phyloP scores from a whole-genome alignment of 1,139 yeast genomes.

The Yamadazyma diospyri region DNA sequence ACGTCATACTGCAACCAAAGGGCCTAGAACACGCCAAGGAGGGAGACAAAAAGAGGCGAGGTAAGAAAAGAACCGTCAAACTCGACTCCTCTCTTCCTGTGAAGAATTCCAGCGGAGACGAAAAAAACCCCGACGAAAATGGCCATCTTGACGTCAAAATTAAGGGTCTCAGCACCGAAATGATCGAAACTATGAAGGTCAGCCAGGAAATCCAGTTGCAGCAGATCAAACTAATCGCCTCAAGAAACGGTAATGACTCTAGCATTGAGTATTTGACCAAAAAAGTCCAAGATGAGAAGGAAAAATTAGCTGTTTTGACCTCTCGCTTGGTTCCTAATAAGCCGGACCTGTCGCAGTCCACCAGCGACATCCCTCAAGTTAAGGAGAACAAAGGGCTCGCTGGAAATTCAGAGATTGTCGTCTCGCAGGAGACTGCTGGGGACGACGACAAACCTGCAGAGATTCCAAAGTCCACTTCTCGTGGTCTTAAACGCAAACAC shows the following conservation, averaged over 20 bases:
- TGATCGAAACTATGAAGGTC: conserved; percentile 44
- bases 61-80: no score
- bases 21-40: conserved; percentile 1
- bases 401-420: background rate
- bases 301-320: background rate
- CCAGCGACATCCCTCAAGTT: background rate
- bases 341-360: background rate
- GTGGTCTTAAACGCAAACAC: conserved; percentile 41
- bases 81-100: no score
- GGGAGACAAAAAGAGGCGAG: background rate
- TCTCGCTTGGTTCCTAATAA: background rate
- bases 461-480: conserved; percentile 11
- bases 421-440: background rate
- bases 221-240: conserved; percentile 45
- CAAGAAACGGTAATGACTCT: conserved; percentile 21
- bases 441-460: background rate
- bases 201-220: conserved; percentile 48
- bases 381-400: background rate
- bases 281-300: background rate
- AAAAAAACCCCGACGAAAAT: no score
- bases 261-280: background rate
- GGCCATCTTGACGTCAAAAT: background rate
- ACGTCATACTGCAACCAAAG: conserved; percentile 1
- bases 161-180: conserved; percentile 26
- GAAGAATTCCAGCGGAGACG: no score